phyloP scores from a whole-genome alignment of 2,329 filamentous ascomycete genomes.

The Paecilomyces dactylethromorphus region DNA sequence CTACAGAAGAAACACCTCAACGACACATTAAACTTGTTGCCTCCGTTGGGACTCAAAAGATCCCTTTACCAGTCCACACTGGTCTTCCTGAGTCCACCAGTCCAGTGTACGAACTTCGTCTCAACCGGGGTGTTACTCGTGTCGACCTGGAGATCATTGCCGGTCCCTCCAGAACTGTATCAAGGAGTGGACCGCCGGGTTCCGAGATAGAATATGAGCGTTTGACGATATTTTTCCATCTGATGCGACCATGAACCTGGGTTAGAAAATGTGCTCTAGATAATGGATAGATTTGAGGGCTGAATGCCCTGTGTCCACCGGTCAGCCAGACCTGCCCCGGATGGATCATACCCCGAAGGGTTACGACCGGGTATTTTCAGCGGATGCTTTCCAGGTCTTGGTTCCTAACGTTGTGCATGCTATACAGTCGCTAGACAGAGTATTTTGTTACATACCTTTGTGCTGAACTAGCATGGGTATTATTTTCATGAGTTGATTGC shows the following conservation, averaged over 20 bases:
- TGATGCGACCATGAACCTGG: slow-evolving; percentile 40
- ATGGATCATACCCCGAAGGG: too few species aligned
- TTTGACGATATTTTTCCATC: slow-evolving; percentile 67
- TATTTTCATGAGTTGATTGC: too few species aligned
- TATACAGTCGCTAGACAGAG: too few species aligned
- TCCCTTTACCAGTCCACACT: slow-evolving; percentile 52
- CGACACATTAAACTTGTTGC: slow-evolving; percentile 74
- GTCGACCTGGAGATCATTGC: slow-evolving; percentile 74
- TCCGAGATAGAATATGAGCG: slow-evolving; percentile 65
- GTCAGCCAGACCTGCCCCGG: too few species aligned
- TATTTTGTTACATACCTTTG: too few species aligned
- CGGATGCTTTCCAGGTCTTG: too few species aligned
- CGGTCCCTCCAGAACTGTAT: slow-evolving; percentile 54
- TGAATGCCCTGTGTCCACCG: background rate
- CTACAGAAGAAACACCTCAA: slow-evolving; percentile 57
- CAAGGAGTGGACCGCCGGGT: slow-evolving; percentile 50
- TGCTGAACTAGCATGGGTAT: too few species aligned
- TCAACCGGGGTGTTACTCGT: slow-evolving; percentile 67
- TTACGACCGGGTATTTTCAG: too few species aligned
- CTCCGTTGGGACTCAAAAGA: slow-evolving; percentile 57
- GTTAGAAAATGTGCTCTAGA: background rate
- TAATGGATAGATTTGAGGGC: background rate
- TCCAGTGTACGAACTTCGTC: slow-evolving; percentile 67
- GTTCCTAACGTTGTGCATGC: too few species aligned
- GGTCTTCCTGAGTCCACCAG: slow-evolving; percentile 47